Conservation (phyloP, 345 rosid species). For the Populus pruinosa region DNA sequence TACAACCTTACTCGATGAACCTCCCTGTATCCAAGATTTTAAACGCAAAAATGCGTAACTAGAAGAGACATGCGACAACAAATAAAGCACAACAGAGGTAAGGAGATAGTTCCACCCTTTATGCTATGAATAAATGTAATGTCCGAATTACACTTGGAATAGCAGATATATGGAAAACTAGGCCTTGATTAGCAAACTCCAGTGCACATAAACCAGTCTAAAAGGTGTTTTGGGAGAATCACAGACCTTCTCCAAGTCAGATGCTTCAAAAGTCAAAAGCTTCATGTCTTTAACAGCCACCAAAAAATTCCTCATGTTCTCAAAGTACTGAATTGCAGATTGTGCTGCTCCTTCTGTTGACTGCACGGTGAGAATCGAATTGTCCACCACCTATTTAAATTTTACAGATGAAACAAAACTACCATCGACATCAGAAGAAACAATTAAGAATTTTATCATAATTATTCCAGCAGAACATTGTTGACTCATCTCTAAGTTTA, state of each 20-base stretch:
- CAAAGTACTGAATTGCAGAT: constrained; percentile 94
- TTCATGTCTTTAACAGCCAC: constrained; percentile 89
- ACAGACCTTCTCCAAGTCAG: constrained; percentile 84
- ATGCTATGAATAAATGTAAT: background rate
- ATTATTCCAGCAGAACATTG: background rate
- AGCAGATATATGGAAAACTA: background rate
- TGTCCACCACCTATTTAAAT: constrained; percentile 67
- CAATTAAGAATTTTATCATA: background rate
- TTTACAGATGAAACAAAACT: background rate
- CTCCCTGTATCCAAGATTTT: constrained; percentile 54
- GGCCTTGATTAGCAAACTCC: background rate
- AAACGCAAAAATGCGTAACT: background rate
- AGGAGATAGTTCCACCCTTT: background rate
- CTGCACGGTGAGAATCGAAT: constrained; percentile 60
- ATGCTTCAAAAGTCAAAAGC: constrained; percentile 92
- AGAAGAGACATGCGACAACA: background rate
- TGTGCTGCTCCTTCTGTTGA: constrained; percentile 93
- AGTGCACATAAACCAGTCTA: background rate
- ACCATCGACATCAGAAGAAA: background rate
- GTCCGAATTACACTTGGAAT: background rate
- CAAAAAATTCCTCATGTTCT: constrained; percentile 96
- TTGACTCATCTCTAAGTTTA: background rate
- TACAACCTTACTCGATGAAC: constrained; percentile 88
- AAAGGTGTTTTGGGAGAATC: background rate
- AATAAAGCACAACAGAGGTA: background rate